Percentiles rank a stretch among this genome's conserved stretches.
phyloP scores from a whole-genome alignment of 495 filamentous ascomycete genomes.

The Lasiosphaeria ovina region DNA sequence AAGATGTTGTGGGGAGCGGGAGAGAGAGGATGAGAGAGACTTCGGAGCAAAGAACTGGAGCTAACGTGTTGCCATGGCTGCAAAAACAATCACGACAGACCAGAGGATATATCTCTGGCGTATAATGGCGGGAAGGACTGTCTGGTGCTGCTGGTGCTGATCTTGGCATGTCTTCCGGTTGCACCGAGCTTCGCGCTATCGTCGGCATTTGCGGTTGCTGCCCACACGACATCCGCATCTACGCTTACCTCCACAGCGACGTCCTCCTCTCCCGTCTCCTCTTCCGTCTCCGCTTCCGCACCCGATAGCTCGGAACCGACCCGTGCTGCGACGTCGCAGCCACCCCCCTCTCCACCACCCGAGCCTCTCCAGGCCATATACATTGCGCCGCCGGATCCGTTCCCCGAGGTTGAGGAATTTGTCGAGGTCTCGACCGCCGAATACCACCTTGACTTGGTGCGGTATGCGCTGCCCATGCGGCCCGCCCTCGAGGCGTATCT shows the following conservation, averaged over 20 bases:
- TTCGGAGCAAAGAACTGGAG: background rate
- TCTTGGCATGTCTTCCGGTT: constrained; percentile 65
- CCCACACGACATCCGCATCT: constrained; percentile 3
- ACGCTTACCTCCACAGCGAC: background rate
- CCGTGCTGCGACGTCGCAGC: no score
- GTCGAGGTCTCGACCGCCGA: constrained; percentile 58
- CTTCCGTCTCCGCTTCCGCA: no score
- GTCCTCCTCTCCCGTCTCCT: constrained; percentile 10
- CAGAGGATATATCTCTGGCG: constrained; percentile 78
- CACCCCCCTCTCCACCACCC: constrained; percentile 17
- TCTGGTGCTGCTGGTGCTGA: constrained; percentile 85
- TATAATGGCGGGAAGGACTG: constrained; percentile 99
- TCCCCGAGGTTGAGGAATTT: constrained; percentile 81
- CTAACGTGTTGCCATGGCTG: constrained; percentile 10
- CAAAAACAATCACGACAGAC: constrained; percentile 42
- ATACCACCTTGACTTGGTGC: constrained; percentile 75
- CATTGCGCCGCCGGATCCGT: constrained; percentile 77
- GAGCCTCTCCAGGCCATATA: constrained; percentile 76
- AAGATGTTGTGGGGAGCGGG: no score
- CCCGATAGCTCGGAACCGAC: background rate
- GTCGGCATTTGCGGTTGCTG: constrained; percentile 20
- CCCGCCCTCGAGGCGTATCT: constrained; percentile 77
- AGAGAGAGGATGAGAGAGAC: background rate
- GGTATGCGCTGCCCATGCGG: constrained; percentile 77
- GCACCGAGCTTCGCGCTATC: constrained; percentile 6